Conservation (phyloP, 495 filamentous ascomycete species). For the Penicillium flavigenum region DNA sequence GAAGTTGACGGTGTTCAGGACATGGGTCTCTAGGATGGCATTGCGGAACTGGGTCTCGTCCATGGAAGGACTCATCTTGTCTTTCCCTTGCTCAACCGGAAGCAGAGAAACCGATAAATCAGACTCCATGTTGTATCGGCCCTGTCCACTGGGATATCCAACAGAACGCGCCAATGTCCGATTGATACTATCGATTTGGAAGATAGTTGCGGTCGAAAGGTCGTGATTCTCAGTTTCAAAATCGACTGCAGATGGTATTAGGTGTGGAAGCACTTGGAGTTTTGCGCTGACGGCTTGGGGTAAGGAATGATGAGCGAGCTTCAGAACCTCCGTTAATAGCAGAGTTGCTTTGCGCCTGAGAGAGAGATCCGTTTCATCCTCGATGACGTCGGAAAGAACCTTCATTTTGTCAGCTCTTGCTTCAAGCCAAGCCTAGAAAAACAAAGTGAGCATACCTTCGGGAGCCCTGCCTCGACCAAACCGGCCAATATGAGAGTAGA, state of each 20-base stretch:
- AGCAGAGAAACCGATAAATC: slow-evolving; percentile 43
- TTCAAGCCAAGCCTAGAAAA: background rate
- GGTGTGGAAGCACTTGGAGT: slow-evolving; percentile 78
- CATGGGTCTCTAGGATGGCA: slow-evolving; percentile 80
- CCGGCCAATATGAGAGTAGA: slow-evolving; percentile 85
- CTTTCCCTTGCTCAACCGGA: slow-evolving; percentile 65
- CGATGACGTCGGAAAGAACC: slow-evolving; percentile 61
- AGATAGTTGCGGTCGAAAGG: slow-evolving; percentile 80
- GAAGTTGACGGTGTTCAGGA: slow-evolving; percentile 80
- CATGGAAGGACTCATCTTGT: slow-evolving; percentile 68
- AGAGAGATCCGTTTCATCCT: slow-evolving; percentile 70
- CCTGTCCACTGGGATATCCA: slow-evolving; percentile 38
- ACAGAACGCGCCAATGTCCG: slow-evolving; percentile 83
- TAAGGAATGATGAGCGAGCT: slow-evolving; percentile 80
- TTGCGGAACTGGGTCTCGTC: slow-evolving; percentile 87
- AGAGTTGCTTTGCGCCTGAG: slow-evolving; percentile 87
- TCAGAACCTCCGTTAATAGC: slow-evolving; percentile 84
- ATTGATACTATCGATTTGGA: slow-evolving; percentile 97
- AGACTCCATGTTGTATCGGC: slow-evolving; percentile 47
- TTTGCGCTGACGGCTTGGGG: slow-evolving; percentile 74
- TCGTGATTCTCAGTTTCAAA: slow-evolving; percentile 72
- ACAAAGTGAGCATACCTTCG: slow-evolving; percentile 53
- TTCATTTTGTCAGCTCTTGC: slow-evolving; percentile 31
- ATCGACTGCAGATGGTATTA: slow-evolving; percentile 72
- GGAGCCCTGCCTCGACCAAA: slow-evolving; percentile 77